phyloP scores from a whole-genome alignment of 495 filamentous ascomycete species.

The Aeminium ludgeri region DNA sequence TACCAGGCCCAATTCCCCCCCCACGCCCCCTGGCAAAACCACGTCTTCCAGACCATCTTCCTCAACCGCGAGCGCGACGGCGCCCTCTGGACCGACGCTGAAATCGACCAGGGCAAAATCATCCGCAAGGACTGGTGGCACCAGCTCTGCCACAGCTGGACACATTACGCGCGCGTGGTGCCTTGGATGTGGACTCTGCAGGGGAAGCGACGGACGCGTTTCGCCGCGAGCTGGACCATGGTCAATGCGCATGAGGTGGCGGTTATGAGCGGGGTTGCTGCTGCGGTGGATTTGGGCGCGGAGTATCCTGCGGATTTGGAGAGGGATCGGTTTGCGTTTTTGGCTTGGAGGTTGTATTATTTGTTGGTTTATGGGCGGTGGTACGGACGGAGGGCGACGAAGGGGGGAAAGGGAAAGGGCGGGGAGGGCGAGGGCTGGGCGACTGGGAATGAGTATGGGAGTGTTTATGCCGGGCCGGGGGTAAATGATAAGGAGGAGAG shows the following conservation, averaged over 20 bases:
- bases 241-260: slow-evolving; percentile 78
- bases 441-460: slow-evolving; percentile 33
- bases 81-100: slow-evolving; percentile 52
- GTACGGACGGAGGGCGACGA: slow-evolving; percentile 27
- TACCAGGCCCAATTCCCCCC: slow-evolving; percentile 70
- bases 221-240: slow-evolving; percentile 62
- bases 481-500: slow-evolving; percentile 29
- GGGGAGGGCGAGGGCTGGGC: slow-evolving; percentile 31
- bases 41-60: slow-evolving; percentile 76
- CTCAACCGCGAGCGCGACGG: slow-evolving; percentile 46
- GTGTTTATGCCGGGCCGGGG: slow-evolving; percentile 36
- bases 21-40: slow-evolving; percentile 34
- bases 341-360: slow-evolving; percentile 26
- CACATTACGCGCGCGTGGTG: slow-evolving; percentile 62
- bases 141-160: slow-evolving; percentile 66
- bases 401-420: slow-evolving; percentile 10
- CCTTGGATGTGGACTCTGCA: slow-evolving; percentile 73
- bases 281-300: slow-evolving; percentile 61
- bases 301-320: slow-evolving; percentile 49
- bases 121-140: slow-evolving; percentile 73
- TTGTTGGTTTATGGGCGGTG: slow-evolving; percentile 24
- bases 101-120: slow-evolving; percentile 52
- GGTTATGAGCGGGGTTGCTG: slow-evolving; percentile 59
- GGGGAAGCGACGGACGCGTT: slow-evolving; percentile 47
- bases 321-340: slow-evolving; percentile 25